Percentiles rank a stretch among this genome's conserved stretches.
These are phyloP conservation scores for Sordariomycetes sp. DNA, from an alignment of 2,329 filamentous ascomycete genomes.

Conservation along the genomic window DNA sequence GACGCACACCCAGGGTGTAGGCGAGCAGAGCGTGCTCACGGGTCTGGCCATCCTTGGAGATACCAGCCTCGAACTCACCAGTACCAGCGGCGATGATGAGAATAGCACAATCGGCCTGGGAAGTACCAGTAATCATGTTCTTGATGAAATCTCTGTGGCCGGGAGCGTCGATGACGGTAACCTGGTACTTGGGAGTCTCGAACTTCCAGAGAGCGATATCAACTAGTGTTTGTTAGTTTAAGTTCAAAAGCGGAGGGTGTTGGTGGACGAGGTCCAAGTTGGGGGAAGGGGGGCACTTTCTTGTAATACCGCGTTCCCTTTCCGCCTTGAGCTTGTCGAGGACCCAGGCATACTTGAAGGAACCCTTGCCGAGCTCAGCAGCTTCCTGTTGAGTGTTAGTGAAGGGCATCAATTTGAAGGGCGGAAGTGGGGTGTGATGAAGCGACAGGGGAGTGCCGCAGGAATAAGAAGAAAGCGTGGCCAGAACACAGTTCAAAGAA, in stretches of 20 bases:
- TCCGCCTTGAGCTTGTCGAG: conserved; percentile 99
- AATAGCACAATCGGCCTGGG: conserved; percentile 98
- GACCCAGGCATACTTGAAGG: conserved; percentile 99
- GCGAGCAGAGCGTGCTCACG: conserved; percentile 99
- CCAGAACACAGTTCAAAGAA: too few species aligned
- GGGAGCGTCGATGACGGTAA: conserved; percentile 98
- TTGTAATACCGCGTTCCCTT: conserved; percentile 99
- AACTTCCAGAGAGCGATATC: conserved; percentile 99
- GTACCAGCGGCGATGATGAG: conserved; percentile 99
- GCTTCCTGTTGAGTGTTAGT: conserved; percentile 75
- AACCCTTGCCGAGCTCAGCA: conserved; percentile 98
- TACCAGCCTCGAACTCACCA: conserved; percentile 99
- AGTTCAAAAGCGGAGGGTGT: too few species aligned
- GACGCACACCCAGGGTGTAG: conserved; percentile 99
- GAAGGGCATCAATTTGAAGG: too few species aligned
- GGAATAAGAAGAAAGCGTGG: too few species aligned
- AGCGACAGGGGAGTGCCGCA: too few species aligned
- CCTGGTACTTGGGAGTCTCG: conserved; percentile 95
- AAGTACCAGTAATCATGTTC: conserved; percentile 99
- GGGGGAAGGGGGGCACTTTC: too few species aligned
- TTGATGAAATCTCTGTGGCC: conserved; percentile 99
- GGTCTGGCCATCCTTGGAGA: conserved; percentile 99
- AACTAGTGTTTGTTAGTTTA: too few species aligned
- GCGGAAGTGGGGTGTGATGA: too few species aligned
- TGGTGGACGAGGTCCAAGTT: too few species aligned